Base-by-base conservation (phyloP, 306 rosid genomes). In the Castanea crenata region DNA sequence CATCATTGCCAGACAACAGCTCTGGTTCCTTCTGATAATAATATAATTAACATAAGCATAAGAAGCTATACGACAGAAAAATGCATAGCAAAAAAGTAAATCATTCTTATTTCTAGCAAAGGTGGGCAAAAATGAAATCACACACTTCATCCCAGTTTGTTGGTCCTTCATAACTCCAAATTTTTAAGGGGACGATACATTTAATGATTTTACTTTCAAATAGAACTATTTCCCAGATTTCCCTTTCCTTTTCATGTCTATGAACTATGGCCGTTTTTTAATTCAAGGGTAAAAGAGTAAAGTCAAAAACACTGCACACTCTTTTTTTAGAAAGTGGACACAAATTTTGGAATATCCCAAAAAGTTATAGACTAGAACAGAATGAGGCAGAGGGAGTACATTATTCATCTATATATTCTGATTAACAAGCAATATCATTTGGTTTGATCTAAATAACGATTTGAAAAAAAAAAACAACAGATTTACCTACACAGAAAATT, bases 1-100 rank as follows among this genome's bases (percentile, higher is more conserved):
- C 97, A 77, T 95, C 98, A 76, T 95, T 95, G 74, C 97, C 97
- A 38, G 89, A 87, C 82, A 92, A 85, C 70, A 95, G 95, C 87
- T 95, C 99, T 18, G 96, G 99, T 83, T 95, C 99, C 86, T 88
- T 92, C 99, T 95, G 91, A 85, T 35, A 59, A 83, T 61, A 19
- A 1, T 27, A 49, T 63, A 55, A 44, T n/a, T 68, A 81, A 80
- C 52, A 18, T 54, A 81, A 74, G 31, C 18, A 69, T 71, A 58
- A 81, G 58, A 56, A 69, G 58, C 58, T 54, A 10, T 31, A 16
- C 16, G 21, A 34, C 25, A 67, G 49, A 32, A 46, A 34, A 41
- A 69, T 73, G 67, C 57, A 56, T 21, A 16, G 51, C n/a, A 69
- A 62, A 74, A 15, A 74, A 4, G 10, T 55, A 73, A 16, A 38